Percentiles rank a stretch among this genome's conserved stretches.
Evolutionary conservation across 2,329 filamentous ascomycete species (phyloP).

Genomic region (Verticillium nubilum): DNA sequence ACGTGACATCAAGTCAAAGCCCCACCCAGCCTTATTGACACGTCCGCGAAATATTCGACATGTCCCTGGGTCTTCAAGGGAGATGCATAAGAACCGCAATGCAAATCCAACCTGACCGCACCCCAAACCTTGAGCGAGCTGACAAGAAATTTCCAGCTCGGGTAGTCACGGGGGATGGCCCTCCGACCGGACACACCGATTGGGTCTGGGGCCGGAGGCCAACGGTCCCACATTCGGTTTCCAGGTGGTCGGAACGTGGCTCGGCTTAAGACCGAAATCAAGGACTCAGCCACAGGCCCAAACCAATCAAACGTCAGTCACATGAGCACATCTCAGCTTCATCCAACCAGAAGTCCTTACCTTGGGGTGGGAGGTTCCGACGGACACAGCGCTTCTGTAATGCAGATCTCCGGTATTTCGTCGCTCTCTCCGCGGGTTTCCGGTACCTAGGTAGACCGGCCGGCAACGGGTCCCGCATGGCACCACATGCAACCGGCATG

Average conservation of each 20-base stretch:
- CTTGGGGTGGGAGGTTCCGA: too few relatives aligned
- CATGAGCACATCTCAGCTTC: background rate
- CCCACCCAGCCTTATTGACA: too few relatives aligned
- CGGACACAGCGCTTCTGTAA: background rate
- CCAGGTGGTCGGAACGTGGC: background rate
- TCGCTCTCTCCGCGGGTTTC: background rate
- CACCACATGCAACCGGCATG: too few relatives aligned
- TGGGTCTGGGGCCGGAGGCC: background rate
- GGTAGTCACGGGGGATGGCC: background rate
- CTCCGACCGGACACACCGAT: background rate
- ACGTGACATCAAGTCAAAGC: too few relatives aligned
- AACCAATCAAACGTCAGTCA: background rate
- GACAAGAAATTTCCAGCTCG: background rate
- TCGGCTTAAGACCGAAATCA: background rate
- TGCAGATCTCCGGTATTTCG: background rate
- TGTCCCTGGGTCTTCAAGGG: too few relatives aligned
- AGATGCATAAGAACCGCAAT: too few relatives aligned
- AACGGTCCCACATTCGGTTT: background rate
- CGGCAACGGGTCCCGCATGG: too few relatives aligned
- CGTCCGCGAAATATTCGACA: too few relatives aligned
- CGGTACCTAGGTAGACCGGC: too few relatives aligned
- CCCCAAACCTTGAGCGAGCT: background rate
- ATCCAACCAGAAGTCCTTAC: background rate
- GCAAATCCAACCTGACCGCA: too few relatives aligned
- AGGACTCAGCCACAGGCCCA: constrained; percentile 3